Conservation (phyloP, 106 monocot species). For the Dioscorea zingiberensis region DNA sequence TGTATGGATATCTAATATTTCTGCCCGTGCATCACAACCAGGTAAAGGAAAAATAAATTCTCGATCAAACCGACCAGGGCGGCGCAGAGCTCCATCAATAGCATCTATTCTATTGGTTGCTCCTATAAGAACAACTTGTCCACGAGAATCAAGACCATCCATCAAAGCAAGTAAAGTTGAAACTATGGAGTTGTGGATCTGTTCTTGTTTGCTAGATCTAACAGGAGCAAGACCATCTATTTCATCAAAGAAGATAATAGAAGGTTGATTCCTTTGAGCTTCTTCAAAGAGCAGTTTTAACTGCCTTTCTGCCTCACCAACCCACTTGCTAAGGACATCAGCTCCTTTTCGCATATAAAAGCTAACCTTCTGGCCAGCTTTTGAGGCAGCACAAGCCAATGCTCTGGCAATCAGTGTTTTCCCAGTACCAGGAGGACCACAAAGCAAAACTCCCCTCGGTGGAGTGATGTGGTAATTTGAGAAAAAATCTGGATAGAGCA, state of each 20-base stretch:
- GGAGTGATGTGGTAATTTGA: conserved; percentile 93
- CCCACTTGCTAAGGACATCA: conserved; percentile 99
- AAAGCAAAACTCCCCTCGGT: conserved; percentile 90
- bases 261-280: conserved; percentile 95
- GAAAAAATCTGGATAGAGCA: conserved; percentile 97
- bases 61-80: conserved; percentile 97
- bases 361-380: conserved; percentile 93
- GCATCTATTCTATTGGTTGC: conserved; percentile 98
- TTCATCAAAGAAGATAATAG: conserved; percentile 99
- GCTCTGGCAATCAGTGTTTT: conserved; percentile 97
- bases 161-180: conserved; percentile 97
- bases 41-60: conserved; percentile 93
- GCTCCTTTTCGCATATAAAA: conserved; percentile 99
- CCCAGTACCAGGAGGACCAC: conserved; percentile 98
- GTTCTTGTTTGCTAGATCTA: conserved; percentile 97
- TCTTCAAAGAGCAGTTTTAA: conserved; percentile 95
- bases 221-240: conserved; percentile 99
- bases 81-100: conserved; percentile 92
- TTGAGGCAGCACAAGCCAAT: conserved; percentile 94
- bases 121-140: conserved; percentile 97
- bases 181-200: conserved; percentile 98
- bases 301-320: conserved; percentile 97
- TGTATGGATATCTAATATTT: conserved; percentile 96
- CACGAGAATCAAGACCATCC: conserved; percentile 98
- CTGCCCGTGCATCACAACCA: conserved; percentile 81